These are phyloP conservation scores for Fusarium praegraminearum DNA, from an alignment of 2,329 filamentous ascomycete species.

Conservation along the genomic window DNA sequence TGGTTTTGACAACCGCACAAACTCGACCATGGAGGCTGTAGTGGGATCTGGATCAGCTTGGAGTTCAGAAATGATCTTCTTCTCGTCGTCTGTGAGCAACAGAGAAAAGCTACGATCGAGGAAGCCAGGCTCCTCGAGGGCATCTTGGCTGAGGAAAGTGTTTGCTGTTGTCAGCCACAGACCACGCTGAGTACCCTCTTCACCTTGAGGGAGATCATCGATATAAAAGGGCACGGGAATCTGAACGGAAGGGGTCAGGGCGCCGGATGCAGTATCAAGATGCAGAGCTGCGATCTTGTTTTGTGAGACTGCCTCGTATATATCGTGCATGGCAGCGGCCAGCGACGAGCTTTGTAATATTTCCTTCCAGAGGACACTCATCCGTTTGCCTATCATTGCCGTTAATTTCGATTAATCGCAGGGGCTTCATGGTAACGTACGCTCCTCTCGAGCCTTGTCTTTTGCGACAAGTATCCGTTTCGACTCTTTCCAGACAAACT, in stretches of 20 bases:
- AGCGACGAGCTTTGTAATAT: conserved; percentile 80
- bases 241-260: conserved; percentile 72
- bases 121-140: conserved; percentile 72
- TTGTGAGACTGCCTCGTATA: conserved; percentile 83
- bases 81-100: conserved; percentile 85
- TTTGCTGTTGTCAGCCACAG: conserved; percentile 91
- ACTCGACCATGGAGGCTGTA: conserved; percentile 82
- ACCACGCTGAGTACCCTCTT: conserved; percentile 77
- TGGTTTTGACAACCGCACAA: conserved; percentile 79
- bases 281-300: conserved; percentile 89
- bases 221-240: conserved; percentile 77
- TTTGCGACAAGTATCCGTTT: conserved; percentile 85
- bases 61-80: conserved; percentile 77
- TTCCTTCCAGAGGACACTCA: conserved; percentile 76
- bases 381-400: conserved; percentile 62
- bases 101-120: conserved; percentile 89
- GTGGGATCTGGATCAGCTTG: conserved; percentile 81
- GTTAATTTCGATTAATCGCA: conserved; percentile 14
- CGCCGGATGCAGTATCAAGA: conserved; percentile 72
- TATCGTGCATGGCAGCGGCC: conserved; percentile 82
- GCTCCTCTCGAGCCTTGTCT: conserved; percentile 80
- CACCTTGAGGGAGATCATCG: conserved; percentile 76
- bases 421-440: conserved; percentile 53
- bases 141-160: conserved; percentile 76
- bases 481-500: conserved; percentile 93